Percentiles rank a stretch among this genome's conserved stretches.
phyloP scores from a whole-genome alignment of 331 rosid genomes.

The Rosa hybrid region DNA sequence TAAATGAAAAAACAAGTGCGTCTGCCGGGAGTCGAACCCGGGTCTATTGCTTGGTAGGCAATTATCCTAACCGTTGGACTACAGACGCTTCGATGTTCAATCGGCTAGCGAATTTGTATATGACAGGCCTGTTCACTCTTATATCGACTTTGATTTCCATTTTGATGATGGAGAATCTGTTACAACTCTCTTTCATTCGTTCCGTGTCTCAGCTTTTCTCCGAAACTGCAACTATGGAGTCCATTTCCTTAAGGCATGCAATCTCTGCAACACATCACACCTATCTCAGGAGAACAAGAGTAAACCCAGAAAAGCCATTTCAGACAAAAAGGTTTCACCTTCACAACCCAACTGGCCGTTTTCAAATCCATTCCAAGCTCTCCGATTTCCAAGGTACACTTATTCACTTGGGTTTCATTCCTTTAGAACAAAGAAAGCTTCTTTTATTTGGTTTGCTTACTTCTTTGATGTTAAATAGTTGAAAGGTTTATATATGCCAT shows the following conservation, averaged over 20 bases:
- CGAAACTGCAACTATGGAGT: constrained; percentile 42
- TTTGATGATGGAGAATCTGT: background rate
- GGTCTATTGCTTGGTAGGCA: constrained; percentile 99
- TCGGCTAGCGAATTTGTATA: background rate
- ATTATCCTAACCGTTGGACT: constrained; percentile 99
- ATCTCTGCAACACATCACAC: constrained; percentile 28
- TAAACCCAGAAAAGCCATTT: constrained; percentile 17
- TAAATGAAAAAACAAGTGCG: constrained; percentile 32
- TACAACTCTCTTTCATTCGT: background rate
- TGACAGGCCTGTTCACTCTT: background rate
- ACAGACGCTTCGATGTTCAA: constrained; percentile 52
- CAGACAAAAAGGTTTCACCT: constrained; percentile 17
- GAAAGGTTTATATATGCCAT: too few relatives aligned
- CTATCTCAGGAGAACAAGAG: constrained; percentile 2
- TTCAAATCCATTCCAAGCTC: constrained; percentile 40
- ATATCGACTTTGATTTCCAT: background rate
- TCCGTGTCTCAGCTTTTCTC: background rate
- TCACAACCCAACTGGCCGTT: constrained; percentile 14
- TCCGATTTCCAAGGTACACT: constrained; percentile 56
- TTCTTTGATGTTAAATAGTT: too few relatives aligned
- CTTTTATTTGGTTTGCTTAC: background rate
- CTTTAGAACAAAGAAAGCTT: background rate
- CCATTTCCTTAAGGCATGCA: constrained; percentile 38
- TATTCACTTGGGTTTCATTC: background rate
- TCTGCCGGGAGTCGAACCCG: constrained; percentile 99